Evolutionary conservation across 1,139 yeast species (phyloP).

Genomic region (Yamadazyma conglobata): DNA sequence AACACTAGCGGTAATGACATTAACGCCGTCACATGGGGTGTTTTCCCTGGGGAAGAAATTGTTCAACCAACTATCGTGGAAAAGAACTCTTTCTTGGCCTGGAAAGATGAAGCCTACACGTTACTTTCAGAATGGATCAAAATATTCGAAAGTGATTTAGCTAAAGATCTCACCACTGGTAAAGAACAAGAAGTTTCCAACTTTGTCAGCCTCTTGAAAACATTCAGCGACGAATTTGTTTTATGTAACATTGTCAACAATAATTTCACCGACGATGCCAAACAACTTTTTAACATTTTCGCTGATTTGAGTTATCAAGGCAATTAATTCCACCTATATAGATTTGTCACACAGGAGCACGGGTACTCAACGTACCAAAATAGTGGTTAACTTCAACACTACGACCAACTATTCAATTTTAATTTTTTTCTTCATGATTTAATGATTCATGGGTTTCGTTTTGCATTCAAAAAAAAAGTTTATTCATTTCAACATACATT

Average conservation of each 20-base stretch:
- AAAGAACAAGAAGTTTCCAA: slow-evolving; percentile 23
- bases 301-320: slow-evolving; percentile 19
- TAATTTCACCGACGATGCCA: slow-evolving; percentile 57
- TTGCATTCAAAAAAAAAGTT: slow-evolving; percentile 11
- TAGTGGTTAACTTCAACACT: slow-evolving; percentile 15
- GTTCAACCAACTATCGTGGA: slow-evolving; percentile 94
- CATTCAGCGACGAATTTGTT: slow-evolving; percentile 39
- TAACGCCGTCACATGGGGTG: slow-evolving; percentile 98
- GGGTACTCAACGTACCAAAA: slow-evolving; percentile 19
- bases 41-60: slow-evolving; percentile 88
- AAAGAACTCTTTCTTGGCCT: slow-evolving; percentile 80
- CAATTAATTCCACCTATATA: not conserved
- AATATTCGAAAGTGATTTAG: slow-evolving; percentile 39
- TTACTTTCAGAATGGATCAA: slow-evolving; percentile 79
- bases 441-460: slow-evolving; percentile 10
- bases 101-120: slow-evolving; percentile 95
- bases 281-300: slow-evolving; percentile 44
- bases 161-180: slow-evolving; percentile 28
- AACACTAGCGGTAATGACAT: slow-evolving; percentile 77
- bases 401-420: slow-evolving; percentile 5
- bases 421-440: slow-evolving; percentile 6
- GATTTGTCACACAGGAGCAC: slow-evolving; percentile 2
- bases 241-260: slow-evolving; percentile 90
- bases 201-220: slow-evolving; percentile 40
- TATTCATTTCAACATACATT: slow-evolving; percentile 17